Evolutionary conservation across 345 rosid genomes (phyloP).

Genomic region (Salix suchowensis): DNA sequence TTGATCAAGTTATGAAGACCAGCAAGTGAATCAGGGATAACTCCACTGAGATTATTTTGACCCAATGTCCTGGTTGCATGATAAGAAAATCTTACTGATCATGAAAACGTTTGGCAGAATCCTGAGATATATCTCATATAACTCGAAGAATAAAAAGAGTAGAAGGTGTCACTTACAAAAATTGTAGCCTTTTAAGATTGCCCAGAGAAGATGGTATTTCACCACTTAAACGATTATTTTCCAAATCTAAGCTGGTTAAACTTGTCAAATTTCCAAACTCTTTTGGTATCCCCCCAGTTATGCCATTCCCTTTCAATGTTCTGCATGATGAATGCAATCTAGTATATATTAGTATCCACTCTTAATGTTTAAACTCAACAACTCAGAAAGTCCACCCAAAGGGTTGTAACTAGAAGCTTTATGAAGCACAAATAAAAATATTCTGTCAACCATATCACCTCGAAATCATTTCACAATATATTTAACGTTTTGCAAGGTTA

Average conservation of each 20-base stretch:
- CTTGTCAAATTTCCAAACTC: conserved; percentile 80
- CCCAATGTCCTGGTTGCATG: conserved; percentile 61
- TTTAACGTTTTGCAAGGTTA: background rate
- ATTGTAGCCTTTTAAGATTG: conserved; percentile 77
- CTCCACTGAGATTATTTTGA: conserved; percentile 78
- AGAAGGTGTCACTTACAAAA: conserved; percentile 60
- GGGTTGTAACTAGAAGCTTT: background rate
- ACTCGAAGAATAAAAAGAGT: background rate
- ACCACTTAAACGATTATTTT: conserved; percentile 70
- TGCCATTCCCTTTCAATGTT: conserved; percentile 85
- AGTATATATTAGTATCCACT: background rate
- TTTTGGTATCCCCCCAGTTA: conserved; percentile 77
- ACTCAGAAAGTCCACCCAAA: background rate
- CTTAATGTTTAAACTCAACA: background rate
- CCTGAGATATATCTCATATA: conserved; percentile 2
- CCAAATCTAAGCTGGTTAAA: conserved; percentile 85
- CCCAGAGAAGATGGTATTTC: conserved; percentile 79
- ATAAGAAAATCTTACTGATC: conserved; percentile 7
- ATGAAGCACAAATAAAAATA: background rate
- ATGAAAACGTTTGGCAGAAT: background rate
- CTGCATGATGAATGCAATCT: conserved; percentile 39
- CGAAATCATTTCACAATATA: background rate
- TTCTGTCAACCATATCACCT: background rate
- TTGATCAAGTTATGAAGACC: conserved; percentile 58
- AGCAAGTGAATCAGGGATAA: conserved; percentile 64